Evolutionary conservation across 225 moss, liverwort and hornwort species (phyloP), one percentile per base, ranked within the genome.

Genomic region (Marchantia paleacea): DNA sequence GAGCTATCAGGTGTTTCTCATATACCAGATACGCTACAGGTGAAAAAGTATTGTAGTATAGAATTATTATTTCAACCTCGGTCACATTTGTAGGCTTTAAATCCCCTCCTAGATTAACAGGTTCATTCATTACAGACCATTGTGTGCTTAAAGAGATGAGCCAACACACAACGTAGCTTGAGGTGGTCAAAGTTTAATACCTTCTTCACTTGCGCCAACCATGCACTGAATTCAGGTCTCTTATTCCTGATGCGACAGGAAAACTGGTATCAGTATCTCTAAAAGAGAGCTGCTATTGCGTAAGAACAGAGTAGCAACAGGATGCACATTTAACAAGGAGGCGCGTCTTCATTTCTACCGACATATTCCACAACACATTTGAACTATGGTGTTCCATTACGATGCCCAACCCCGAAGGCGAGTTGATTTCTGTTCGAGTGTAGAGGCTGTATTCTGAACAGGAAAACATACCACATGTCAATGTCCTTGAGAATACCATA

Each of bases 201-300:
- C 97, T 97, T 97, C 89, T 94, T 94, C 87, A 97, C 97, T 83
- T 97, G 94, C 18, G 89, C 94, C 80, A 97, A 90, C 97, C 97
- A 97, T 22, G 93, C 89, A 89, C 90, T 92, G 73, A 97, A 97
- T 80, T 97, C 97, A 5, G 94, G 94, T 80, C 90, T 90, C 73
- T 83, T 94, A 82, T 92, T 97, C 96, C 92, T 96, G 91, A 47
- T 82, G 77, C 3, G 63, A 1, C 30, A 26, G 49, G 22, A 9
- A 60, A 29, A 28, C 49, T n/a, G 50, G 24, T 50, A 12, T 78
- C 53, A 78, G 77, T 49, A 13, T 9, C 62, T 48, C 14, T 19
- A 57, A 13, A 7, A 73, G n/a, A 24, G 53, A 20, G 51, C 0
- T 19, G 50, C 72, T n/a, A n/a, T n/a, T n/a, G n/a, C n/a, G n/a